Base-by-base conservation (phyloP, 768 basidiomycete genomes). In the Boletus tylopilopsis region DNA sequence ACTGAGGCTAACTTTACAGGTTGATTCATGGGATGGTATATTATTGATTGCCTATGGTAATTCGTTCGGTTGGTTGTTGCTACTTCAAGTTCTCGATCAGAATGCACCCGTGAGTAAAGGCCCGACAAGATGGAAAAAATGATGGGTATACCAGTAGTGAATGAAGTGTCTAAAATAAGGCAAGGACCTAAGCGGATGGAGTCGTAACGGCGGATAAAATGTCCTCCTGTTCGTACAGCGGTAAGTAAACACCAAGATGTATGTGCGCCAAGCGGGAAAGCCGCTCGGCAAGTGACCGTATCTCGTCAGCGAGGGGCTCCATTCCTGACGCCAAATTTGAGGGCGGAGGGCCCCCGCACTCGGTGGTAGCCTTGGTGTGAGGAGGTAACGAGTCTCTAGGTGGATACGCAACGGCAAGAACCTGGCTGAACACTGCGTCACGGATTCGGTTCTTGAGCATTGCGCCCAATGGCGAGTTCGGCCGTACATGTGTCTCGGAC, bases 201-300 rank as follows among this genome's bases (percentile, higher is more conserved):
- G 33, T 52, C 49, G 51, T 53, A 7, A 64, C 53, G 45, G 56
- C 38, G 40, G 65, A 64, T 49, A 60, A 46, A 55, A 63, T 47
- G 54, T 76, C 80, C 53, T 82, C 77, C 58, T 79, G 78, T 67
- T 87, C 83, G 69, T 93, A 93, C 48, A 90, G 64, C n/a, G 80
- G 78, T 32, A 87, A 72, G 66, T 88, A 91, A 44, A 87, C 82
- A 54, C 82, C 79, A 45, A 89, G 73, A 66, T 93, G 88, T 57
- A 90, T 82, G 40, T 79, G 71, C 3, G 84, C 83, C 45, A 94
- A 75, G 50, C 84, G 81, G 37, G 84, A 77, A 30, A 91, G 75
- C 61, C 85, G 81, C 59, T 88, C 83, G 24, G 79, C 80, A 42
- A 94, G 77, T 16, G 77, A 73, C 27, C 74, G 74, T 37, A 68